phyloP scores from a whole-genome alignment of 768 basidiomycete species.

The Ramaria sp. region DNA sequence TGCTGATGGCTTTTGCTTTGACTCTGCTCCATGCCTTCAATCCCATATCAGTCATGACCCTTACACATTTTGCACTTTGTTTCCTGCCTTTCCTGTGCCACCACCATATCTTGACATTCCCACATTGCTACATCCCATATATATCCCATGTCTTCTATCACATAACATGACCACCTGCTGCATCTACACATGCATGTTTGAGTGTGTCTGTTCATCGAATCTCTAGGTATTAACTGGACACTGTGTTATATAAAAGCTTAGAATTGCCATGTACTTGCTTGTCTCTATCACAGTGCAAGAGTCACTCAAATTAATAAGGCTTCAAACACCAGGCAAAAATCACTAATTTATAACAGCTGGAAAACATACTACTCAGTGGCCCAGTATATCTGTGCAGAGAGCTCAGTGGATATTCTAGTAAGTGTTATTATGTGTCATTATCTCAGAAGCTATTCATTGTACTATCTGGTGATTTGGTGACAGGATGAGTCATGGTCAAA shows the following conservation, averaged over 20 bases:
- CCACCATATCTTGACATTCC: not conserved
- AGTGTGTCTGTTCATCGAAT: not conserved
- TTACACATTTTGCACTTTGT: not conserved
- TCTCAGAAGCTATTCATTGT: not conserved
- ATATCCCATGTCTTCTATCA: not conserved
- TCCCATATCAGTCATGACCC: not conserved
- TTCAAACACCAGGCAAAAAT: too few species aligned
- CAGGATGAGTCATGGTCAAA: not conserved
- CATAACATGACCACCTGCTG: not conserved
- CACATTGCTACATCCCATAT: not conserved
- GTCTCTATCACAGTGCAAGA: too few species aligned
- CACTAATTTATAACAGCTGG: too few species aligned
- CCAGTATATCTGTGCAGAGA: not conserved
- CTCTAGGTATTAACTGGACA: not conserved
- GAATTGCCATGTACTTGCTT: not conserved
- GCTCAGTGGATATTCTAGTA: not conserved
- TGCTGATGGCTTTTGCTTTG: too few species aligned
- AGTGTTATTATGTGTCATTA: not conserved
- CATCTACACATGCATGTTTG: not conserved
- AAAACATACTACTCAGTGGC: too few species aligned
- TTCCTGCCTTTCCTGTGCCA: not conserved
- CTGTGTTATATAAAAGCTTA: not conserved
- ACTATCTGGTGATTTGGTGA: not conserved
- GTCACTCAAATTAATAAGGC: too few species aligned
- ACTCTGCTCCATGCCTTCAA: not conserved